Evolutionary conservation across 352 stramenopile species (phyloP).

Genomic region (Phytophthora hibernalis): DNA sequence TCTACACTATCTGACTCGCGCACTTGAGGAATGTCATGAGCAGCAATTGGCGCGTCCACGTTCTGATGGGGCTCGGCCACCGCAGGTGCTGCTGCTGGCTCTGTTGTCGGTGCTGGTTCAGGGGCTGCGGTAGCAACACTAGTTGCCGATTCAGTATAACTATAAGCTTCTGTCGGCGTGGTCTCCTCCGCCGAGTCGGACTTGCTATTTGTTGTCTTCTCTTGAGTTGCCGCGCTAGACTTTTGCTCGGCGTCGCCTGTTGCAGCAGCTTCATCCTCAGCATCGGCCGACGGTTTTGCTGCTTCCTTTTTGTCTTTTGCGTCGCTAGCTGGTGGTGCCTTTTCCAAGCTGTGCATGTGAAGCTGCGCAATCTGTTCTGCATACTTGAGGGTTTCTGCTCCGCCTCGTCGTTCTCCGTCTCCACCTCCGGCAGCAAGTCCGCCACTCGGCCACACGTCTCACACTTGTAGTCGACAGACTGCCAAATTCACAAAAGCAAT

Average conservation of each 20-base stretch:
- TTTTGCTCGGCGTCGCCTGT: not conserved
- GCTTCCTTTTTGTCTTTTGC: constrained; percentile 25
- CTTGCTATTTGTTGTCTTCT: constrained; percentile 12
- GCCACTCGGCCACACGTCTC: constrained; percentile 73
- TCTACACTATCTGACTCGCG: constrained; percentile 58
- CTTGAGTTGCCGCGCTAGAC: not conserved
- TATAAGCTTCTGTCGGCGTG: constrained; percentile 12
- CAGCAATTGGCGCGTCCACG: constrained; percentile 20
- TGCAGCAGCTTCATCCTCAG: constrained; percentile 1
- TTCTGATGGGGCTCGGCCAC: constrained; percentile 17
- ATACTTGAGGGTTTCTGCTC: constrained; percentile 70
- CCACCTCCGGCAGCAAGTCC: constrained; percentile 72
- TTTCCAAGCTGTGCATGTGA: constrained; percentile 80
- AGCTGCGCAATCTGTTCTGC: constrained; percentile 82
- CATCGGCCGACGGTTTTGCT: not conserved
- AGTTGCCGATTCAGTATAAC: constrained; percentile 2
- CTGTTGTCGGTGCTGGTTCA: constrained; percentile 7
- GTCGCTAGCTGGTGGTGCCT: constrained; percentile 4
- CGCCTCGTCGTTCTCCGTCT: constrained; percentile 24
- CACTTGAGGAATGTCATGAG: constrained; percentile 26
- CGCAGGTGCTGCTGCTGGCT: constrained; percentile 8
- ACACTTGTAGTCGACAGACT: constrained; percentile 84
- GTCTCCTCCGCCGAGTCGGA: constrained; percentile 1
- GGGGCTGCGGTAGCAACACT: not conserved
- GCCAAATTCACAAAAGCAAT: constrained; percentile 4